Evolutionary conservation across 1,139 yeast genomes (phyloP).

Genomic region (Lodderomyces pseudojiufengensis): DNA sequence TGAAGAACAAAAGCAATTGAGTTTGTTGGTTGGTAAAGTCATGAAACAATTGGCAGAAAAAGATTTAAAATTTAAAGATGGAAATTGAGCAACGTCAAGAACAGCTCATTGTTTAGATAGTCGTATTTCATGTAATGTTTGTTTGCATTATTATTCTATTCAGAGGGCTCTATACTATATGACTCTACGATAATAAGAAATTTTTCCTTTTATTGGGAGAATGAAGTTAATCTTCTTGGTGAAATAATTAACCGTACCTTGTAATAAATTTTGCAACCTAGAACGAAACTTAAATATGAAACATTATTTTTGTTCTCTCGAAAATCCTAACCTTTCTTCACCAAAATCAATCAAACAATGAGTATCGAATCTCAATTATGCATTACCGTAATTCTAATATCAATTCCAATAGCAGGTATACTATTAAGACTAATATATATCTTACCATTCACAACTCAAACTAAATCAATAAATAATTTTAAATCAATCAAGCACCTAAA

Average conservation of each 20-base stretch:
- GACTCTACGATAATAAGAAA: no score
- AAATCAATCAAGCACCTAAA: slow-evolving; percentile 4
- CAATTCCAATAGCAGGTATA: slow-evolving; percentile 2
- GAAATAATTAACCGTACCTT: no score
- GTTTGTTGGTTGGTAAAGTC: slow-evolving; percentile 54
- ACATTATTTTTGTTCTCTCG: no score
- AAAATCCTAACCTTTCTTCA: not conserved
- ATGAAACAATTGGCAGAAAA: slow-evolving; percentile 52
- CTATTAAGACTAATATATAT: slow-evolving; percentile 16
- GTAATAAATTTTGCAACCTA: no score
- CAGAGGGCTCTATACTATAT: no score
- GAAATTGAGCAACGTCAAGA: not conserved
- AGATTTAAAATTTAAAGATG: slow-evolving; percentile 18
- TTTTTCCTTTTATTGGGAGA: no score
- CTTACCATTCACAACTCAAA: slow-evolving; percentile 24
- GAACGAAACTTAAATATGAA: no score
- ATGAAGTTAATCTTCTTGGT: no score
- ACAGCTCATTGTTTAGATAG: no score
- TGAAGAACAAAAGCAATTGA: slow-evolving; percentile 50
- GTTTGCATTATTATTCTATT: no score
- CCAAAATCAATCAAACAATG: slow-evolving; percentile 4
- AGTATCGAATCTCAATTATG: slow-evolving; percentile 6
- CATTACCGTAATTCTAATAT: slow-evolving; percentile 1
- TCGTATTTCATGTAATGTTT: no score
- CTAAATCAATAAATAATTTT: slow-evolving; percentile 3